phyloP scores from a whole-genome alignment of 345 rosid genomes.

The Pugionium cornutum region DNA sequence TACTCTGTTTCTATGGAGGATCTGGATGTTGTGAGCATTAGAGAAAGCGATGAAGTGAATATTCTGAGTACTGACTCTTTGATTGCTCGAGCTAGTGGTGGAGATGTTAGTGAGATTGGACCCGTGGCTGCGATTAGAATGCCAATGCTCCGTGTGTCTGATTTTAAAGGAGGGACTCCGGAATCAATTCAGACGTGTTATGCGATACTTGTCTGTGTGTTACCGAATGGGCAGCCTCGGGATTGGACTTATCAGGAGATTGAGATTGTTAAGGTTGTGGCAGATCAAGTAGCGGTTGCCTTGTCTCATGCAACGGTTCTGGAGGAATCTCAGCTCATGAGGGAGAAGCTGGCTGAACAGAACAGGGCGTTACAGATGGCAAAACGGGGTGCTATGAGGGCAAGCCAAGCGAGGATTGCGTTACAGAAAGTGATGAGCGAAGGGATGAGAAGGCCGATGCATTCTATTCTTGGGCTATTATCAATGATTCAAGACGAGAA shows the following conservation, averaged over 20 bases:
- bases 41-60: conserved; percentile 60
- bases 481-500: conserved; percentile 75
- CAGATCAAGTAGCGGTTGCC: conserved; percentile 97
- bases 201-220: conserved; percentile 80
- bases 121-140: conserved; percentile 87
- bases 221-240: conserved; percentile 64
- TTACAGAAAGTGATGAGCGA: conserved; percentile 91
- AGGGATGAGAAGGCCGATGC: conserved; percentile 95
- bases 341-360: conserved; percentile 84
- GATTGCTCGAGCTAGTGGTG: conserved; percentile 64
- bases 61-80: conserved; percentile 58
- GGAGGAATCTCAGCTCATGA: conserved; percentile 94
- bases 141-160: conserved; percentile 90
- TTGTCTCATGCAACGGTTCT: conserved; percentile 95
- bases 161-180: conserved; percentile 87
- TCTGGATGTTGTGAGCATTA: conserved; percentile 65
- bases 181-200: conserved; percentile 66
- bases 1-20: conserved; percentile 58
- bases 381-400: conserved; percentile 72
- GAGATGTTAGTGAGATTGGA: conserved; percentile 57
- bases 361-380: conserved; percentile 79
- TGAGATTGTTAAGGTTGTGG: conserved; percentile 92
- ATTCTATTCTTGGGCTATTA: conserved; percentile 70
- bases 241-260: conserved; percentile 79
- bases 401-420: conserved; percentile 75